These are phyloP conservation scores for Agarophyton chilense DNA, from an alignment of 23 red algal genomes.

Conservation along the genomic window DNA sequence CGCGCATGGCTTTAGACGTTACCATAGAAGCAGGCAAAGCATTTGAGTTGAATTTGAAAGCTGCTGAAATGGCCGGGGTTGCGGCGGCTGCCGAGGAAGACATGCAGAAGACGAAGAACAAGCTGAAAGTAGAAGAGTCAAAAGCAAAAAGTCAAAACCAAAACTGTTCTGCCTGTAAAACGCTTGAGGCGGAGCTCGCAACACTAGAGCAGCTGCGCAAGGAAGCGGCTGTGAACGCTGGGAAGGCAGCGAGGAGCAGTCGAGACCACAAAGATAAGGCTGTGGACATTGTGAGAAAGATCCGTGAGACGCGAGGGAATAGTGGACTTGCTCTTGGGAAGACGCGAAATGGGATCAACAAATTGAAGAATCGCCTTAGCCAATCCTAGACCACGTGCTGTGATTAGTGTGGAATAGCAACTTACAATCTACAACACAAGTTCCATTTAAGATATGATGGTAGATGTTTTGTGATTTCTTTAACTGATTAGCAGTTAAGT, in stretches of 20 bases:
- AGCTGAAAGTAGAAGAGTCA: not conserved
- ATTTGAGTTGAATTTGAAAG: not conserved
- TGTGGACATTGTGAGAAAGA: not conserved
- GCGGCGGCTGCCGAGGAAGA: not conserved
- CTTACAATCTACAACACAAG: no score
- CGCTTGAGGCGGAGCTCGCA: not conserved
- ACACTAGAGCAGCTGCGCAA: not conserved
- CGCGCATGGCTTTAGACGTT: not conserved
- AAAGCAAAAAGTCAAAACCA: not conserved
- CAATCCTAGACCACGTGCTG: not conserved
- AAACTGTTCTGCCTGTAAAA: not conserved
- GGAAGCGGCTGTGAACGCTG: not conserved
- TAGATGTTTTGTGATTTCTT: no score
- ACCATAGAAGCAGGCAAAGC: not conserved
- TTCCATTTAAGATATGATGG: no score
- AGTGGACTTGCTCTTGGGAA: not conserved
- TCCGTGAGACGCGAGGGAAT: not conserved
- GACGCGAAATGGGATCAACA: not conserved
- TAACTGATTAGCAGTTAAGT: no score
- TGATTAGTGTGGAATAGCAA: not conserved
- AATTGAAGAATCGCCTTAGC: not conserved
- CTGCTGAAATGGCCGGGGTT: not conserved
- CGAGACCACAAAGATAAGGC: not conserved
- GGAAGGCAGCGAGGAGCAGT: conserved; percentile 5
- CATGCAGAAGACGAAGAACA: not conserved